Base-by-base conservation (phyloP, 768 basidiomycete genomes). In the Ramaria sp. region DNA sequence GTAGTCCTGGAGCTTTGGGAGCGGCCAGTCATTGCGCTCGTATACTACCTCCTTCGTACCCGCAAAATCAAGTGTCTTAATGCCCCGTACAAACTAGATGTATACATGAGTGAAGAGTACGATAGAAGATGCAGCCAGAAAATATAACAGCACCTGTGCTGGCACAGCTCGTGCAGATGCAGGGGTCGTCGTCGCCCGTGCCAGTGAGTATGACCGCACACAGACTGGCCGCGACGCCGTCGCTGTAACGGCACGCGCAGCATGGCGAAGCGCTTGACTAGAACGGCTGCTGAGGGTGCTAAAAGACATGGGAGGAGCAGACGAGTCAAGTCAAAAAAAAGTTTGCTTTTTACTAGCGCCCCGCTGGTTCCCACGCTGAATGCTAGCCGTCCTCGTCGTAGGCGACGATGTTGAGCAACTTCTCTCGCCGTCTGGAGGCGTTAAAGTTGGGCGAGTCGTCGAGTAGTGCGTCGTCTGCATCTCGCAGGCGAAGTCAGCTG, bases 1-100 rank as follows among this genome's bases (percentile, higher is more conserved):
- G 81, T 95, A 99, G 71, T 98, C 93, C 72, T 98, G 95, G 68
- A 99, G 85, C 76, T 91, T 98, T 60, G 91, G 84, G 60, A 95
- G 75, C 37, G 96, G 96, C 96, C 96, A 99, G 81, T 99, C 96
- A 64, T 80, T 81, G 62, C 91, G 90, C 76, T 97, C 94, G 67
- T 94, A 97, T 47, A 97, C 90, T 61, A 81, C 80, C 75, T 97
- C 93, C 68, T 92, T 81, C 59, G 86, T 85, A 65, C 93, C 94
- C 54, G 94, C 93, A 73, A 97, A 96, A 78, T 95, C 87, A 66
- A 97, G 88, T 52, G 92, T 93, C 77, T 97, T 95, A 64, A 96
- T 67, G 58, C 93, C 92, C 66, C 93, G 90, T 61, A 78, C 75
- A 79, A 85, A 22, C 22, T 47, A 12, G 17, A 30, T 42, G 58